These are phyloP conservation scores for Orbilia oligospora DNA, from an alignment of 2,329 filamentous ascomycete genomes.

Conservation along the genomic window DNA sequence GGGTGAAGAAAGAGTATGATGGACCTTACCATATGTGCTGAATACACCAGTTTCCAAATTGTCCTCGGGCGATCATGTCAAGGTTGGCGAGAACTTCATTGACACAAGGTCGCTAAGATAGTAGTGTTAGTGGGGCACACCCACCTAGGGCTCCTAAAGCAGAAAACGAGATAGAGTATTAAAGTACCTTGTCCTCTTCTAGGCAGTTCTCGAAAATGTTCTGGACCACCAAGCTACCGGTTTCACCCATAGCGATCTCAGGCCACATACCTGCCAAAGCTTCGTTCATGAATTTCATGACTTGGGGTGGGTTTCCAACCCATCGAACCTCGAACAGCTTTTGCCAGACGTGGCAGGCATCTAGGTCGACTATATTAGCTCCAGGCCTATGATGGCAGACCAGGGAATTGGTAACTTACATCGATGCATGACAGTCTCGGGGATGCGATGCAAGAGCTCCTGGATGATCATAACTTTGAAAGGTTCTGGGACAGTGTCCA, in stretches of 20 bases:
- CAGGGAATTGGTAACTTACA: conserved; percentile 67
- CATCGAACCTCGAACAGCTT: conserved; percentile 98
- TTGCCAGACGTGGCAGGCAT: conserved; percentile 99
- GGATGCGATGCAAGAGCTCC: conserved; percentile 92
- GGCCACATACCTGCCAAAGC: conserved; percentile 98
- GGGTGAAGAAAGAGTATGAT: not conserved
- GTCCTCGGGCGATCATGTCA: conserved; percentile 94
- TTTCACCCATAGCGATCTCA: conserved; percentile 96
- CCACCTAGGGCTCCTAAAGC: conserved; percentile 36
- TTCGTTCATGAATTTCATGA: conserved; percentile 99
- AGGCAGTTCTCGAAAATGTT: conserved; percentile 99
- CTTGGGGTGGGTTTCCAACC: conserved; percentile 93
- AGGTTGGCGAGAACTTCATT: conserved; percentile 96
- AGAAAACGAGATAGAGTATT: not conserved
- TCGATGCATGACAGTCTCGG: conserved; percentile 97
- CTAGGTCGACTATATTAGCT: conserved; percentile 43
- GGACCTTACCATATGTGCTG: conserved; percentile 83
- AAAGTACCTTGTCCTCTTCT: conserved; percentile 88
- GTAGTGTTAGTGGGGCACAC: conserved; percentile 55
- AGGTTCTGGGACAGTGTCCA: conserved; percentile 96
- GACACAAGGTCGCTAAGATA: conserved; percentile 86
- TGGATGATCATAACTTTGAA: conserved; percentile 99
- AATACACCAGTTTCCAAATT: conserved; percentile 99
- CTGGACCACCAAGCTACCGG: conserved; percentile 96
- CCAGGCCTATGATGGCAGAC: not conserved